phyloP scores from a whole-genome alignment of 345 rosid species.

The Carallia pectinifolia region DNA sequence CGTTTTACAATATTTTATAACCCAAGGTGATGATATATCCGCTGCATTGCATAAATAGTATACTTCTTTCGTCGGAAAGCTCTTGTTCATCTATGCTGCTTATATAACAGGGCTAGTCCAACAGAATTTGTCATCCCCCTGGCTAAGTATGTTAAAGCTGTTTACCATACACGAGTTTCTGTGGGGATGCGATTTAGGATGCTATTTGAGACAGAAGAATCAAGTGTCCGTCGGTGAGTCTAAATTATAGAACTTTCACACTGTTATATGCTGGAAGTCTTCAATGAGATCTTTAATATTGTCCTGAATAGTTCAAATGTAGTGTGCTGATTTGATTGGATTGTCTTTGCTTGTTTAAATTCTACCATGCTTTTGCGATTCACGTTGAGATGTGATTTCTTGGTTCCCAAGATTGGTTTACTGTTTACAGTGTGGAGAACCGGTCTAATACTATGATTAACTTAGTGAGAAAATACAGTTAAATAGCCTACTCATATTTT shows the following conservation, averaged over 20 bases:
- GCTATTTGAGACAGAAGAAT: conserved; percentile 64
- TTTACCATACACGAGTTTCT: conserved; percentile 48
- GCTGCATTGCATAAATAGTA: not conserved
- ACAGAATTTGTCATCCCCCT: conserved; percentile 57
- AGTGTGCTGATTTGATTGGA: not conserved
- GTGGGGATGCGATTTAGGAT: conserved; percentile 65
- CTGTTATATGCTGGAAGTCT: not conserved
- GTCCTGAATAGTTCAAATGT: not conserved
- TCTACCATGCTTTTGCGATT: not conserved
- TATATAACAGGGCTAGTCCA: conserved; percentile 55
- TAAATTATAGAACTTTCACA: not conserved
- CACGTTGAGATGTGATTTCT: not conserved
- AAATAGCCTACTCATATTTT: too few species aligned
- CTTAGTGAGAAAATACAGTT: not conserved
- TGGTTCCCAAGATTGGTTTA: not conserved
- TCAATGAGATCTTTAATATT: not conserved
- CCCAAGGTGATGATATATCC: conserved; percentile 33
- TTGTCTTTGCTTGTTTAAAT: not conserved
- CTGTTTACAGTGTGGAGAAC: not conserved
- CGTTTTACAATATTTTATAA: conserved; percentile 47
- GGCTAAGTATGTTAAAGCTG: conserved; percentile 53
- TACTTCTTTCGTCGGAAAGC: not conserved
- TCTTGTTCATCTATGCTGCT: conserved; percentile 9
- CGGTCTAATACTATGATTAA: too few species aligned
- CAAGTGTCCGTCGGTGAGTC: conserved; percentile 55